Evolutionary conservation across 805 yeast species (phyloP).

Genomic region (Candida berthetii): DNA sequence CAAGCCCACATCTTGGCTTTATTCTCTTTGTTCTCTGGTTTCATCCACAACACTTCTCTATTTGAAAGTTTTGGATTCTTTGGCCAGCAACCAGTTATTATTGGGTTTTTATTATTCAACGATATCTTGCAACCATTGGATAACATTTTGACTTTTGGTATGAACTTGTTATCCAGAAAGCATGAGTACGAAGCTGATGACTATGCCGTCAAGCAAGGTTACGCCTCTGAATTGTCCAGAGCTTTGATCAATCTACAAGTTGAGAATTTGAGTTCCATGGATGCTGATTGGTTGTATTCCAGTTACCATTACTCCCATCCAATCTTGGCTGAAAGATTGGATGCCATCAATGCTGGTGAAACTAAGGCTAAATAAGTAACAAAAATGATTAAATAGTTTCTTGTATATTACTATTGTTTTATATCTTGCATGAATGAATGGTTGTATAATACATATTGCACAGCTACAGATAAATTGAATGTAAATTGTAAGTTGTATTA

Average conservation of each 20-base stretch:
- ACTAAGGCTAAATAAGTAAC: slow-evolving; percentile 10
- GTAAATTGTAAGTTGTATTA: no score
- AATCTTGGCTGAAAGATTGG: slow-evolving; percentile 80
- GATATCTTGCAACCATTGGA: slow-evolving; percentile 79
- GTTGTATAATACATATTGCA: no score
- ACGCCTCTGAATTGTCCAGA: slow-evolving; percentile 56
- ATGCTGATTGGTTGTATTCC: slow-evolving; percentile 85
- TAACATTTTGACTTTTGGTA: slow-evolving; percentile 55
- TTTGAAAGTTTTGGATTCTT: slow-evolving; percentile 75
- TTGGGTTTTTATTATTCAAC: slow-evolving; percentile 77
- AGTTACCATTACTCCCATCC: slow-evolving; percentile 92
- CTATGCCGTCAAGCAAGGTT: slow-evolving; percentile 73
- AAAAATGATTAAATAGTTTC: no score
- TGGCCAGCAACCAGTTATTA: slow-evolving; percentile 58
- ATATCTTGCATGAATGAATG: no score
- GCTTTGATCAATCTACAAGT: slow-evolving; percentile 73
- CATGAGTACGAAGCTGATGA: slow-evolving; percentile 93
- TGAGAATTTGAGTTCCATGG: slow-evolving; percentile 80
- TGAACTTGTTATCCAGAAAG: slow-evolving; percentile 71
- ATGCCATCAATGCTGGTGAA: slow-evolving; percentile 48
- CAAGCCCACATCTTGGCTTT: slow-evolving; percentile 60
- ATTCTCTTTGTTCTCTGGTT: slow-evolving; percentile 72
- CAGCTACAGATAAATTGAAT: no score
- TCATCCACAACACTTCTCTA: slow-evolving; percentile 73
- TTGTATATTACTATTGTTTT: no score